Evolutionary conservation across 305 asterid species (phyloP).

Genomic region (Plantago lanceolata): DNA sequence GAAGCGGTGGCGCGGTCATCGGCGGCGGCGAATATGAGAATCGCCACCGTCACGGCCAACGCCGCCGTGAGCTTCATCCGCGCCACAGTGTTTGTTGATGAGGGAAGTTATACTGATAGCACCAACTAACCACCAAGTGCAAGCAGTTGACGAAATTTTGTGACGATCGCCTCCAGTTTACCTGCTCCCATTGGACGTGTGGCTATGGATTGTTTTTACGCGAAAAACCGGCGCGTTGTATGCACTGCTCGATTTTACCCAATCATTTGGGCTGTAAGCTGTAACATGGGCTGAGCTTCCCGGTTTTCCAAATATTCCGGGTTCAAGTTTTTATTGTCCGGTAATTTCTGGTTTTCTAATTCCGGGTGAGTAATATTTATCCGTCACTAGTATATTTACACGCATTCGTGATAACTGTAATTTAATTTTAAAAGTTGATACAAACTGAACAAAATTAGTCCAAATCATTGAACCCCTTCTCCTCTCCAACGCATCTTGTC

Average conservation of each 20-base stretch:
- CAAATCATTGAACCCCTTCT: too few species aligned
- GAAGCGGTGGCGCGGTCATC: slow-evolving; percentile 29
- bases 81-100: slow-evolving; percentile 18
- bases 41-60: slow-evolving; percentile 23
- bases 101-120: neutral
- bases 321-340: too few species aligned
- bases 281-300: neutral
- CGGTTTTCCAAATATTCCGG: too few species aligned
- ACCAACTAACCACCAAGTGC: neutral
- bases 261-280: neutral
- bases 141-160: neutral
- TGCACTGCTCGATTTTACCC: neutral
- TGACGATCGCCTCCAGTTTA: neutral
- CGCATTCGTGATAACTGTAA: too few species aligned
- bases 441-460: too few species aligned
- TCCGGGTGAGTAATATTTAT: too few species aligned
- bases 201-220: neutral
- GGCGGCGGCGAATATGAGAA: slow-evolving; percentile 33
- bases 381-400: too few species aligned
- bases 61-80: slow-evolving; percentile 34
- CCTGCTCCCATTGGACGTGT: neutral
- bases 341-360: too few species aligned
- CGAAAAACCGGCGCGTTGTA: neutral
- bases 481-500: too few species aligned
- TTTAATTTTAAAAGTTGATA: too few species aligned